A percentile compares a stretch with the other conserved stretches of the same genome.
phyloP scores from a whole-genome alignment of 495 filamentous ascomycete species.

The Aspergillus heteromorphus region DNA sequence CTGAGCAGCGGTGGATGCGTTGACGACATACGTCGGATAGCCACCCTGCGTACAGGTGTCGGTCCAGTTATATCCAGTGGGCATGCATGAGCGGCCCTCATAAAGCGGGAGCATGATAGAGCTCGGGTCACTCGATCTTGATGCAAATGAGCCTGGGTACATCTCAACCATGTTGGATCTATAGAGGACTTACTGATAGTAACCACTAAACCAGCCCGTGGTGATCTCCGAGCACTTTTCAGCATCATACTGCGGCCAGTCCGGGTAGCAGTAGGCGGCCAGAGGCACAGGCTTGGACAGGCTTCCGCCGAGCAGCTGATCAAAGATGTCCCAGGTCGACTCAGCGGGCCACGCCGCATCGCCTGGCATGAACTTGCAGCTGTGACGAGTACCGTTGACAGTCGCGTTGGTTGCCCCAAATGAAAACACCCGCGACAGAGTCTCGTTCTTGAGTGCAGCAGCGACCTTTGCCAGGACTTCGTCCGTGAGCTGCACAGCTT shows the following conservation, averaged over 20 bases:
- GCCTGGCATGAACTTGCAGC: conserved; percentile 50
- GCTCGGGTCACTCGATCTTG: conserved; percentile 29
- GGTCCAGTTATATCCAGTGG: conserved; percentile 25
- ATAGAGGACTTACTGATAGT: conserved; percentile 23
- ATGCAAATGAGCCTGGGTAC: neutral
- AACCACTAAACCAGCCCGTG: conserved; percentile 20
- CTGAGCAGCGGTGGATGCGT: conserved; percentile 49
- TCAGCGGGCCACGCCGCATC: conserved; percentile 39
- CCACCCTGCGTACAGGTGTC: conserved; percentile 49
- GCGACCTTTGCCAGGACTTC: conserved; percentile 31
- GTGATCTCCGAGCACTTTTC: conserved; percentile 30
- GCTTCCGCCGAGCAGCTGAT: conserved; percentile 41
- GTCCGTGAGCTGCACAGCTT: conserved; percentile 33
- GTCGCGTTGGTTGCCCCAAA: conserved; percentile 5
- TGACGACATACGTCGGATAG: conserved; percentile 56
- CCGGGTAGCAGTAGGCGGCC: conserved; percentile 49
- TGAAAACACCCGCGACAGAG: conserved; percentile 11
- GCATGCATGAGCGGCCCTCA: conserved; percentile 33
- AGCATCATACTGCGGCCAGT: conserved; percentile 42
- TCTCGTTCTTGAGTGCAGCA: conserved; percentile 7
- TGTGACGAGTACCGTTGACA: neutral
- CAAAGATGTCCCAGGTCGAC: conserved; percentile 39
- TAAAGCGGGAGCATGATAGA: conserved; percentile 44
- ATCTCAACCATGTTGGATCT: neutral
- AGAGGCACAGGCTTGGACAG: conserved; percentile 50